phyloP scores from a whole-genome alignment of 192 early-diverging fungal genomes.

The Thamnidium elegans region DNA sequence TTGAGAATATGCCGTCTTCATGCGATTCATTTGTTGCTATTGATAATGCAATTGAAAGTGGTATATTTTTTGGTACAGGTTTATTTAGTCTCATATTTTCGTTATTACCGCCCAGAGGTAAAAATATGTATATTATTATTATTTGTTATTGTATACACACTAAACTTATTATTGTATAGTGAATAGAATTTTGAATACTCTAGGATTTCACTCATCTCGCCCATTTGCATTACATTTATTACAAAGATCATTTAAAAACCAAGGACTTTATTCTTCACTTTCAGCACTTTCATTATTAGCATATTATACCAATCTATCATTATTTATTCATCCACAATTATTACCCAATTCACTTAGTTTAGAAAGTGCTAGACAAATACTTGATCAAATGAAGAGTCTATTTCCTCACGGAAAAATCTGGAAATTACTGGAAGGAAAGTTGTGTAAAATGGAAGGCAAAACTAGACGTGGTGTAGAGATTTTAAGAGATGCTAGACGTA shows the following conservation, averaged over 20 bases:
- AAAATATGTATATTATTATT: neutral
- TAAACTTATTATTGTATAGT: constrained; percentile 10
- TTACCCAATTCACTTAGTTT: constrained; percentile 26
- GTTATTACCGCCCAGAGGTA: constrained; percentile 34
- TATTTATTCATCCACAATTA: constrained; percentile 26
- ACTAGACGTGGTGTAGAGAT: constrained; percentile 20
- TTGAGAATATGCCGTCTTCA: neutral
- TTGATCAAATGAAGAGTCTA: constrained; percentile 28
- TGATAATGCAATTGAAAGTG: constrained; percentile 24
- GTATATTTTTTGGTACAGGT: constrained; percentile 38
- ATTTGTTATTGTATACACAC: neutral
- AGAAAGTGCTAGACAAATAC: constrained; percentile 16
- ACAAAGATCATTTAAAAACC: constrained; percentile 23
- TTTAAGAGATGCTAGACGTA: constrained; percentile 24
- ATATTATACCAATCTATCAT: constrained; percentile 36
- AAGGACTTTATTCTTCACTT: constrained; percentile 26
- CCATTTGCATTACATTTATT: constrained; percentile 35
- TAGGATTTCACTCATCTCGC: constrained; percentile 35
- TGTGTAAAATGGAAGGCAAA: constrained; percentile 31
- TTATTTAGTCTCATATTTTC: constrained; percentile 38
- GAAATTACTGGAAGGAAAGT: constrained; percentile 31
- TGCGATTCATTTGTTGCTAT: neutral
- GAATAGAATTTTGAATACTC: constrained; percentile 28
- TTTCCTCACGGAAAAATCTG: constrained; percentile 30
- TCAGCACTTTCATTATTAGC: constrained; percentile 24